Base-by-base conservation (phyloP, 2,329 filamentous ascomycete genomes). In the Beauveria sp. region DNA sequence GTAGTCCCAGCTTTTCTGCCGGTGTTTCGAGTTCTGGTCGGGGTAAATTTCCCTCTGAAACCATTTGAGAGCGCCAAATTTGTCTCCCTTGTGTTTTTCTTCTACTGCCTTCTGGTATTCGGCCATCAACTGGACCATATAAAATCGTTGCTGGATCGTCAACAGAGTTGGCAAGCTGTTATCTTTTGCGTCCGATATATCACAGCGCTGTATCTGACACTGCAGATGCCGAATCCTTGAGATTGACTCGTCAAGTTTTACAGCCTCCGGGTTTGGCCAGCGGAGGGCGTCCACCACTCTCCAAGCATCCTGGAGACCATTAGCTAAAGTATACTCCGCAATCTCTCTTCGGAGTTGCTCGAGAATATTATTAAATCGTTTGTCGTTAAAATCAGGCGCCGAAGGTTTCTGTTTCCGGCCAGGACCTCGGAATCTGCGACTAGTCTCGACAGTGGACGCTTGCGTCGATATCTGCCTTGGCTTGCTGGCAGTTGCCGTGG, bases 51-150 rank as follows among this genome's bases (percentile, higher is more conserved):
- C 26, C 26, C 52, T 43, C 16, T 43, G 34, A 28, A 42, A 54
- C 31, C 6, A 22, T 54, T 40, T 43, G 31, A 43, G 3, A 20
- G 20, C 34, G 52, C 22, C 52, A 42, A 8, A 18, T 54, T n/a
- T 22, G 34, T 18, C 52, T 54, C 52, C 52, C n/a, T 54, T 24
- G 20, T 43, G n/a, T 24, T 54, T 38, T 26, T 52, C 49, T 52
- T 12, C 10, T 8, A 18, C 22, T 20, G 31, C 52, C 9, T 43
- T 54, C 52, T 16, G 52, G 52, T 43, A 54, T 54, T 54, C 38
- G n/a, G 52, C 52, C 52, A 54, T 54, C 52, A 54, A 43, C 52
- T 54, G 52, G 52, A 54, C 52, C 52, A 54, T 54, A 42, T 43
- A 54, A 43, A 54, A 43, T 54, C 52, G 52, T 54, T 20, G 52